Conservation (phyloP, 306 rosid genomes). For the Datisca glomerata region DNA sequence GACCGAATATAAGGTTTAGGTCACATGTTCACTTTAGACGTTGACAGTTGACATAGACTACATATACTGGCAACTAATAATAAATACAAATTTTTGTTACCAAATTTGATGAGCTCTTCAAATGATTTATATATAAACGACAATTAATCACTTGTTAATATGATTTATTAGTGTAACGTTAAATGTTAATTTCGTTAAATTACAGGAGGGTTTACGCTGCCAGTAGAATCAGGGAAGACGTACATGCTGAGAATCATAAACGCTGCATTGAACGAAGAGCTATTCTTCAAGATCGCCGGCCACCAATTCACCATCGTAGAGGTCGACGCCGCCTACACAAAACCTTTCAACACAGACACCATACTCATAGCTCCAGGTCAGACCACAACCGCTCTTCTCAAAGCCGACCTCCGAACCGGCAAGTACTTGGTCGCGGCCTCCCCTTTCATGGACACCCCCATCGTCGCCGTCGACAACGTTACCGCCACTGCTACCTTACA, state of each 20-base stretch:
- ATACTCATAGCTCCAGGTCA: constrained; percentile 82
- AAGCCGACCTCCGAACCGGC: constrained; percentile 27
- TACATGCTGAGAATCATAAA: constrained; percentile 64
- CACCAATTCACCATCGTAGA: constrained; percentile 63
- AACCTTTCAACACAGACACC: constrained; percentile 54
- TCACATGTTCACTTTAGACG: too few species aligned
- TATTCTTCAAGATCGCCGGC: constrained; percentile 70
- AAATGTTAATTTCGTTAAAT: constrained; percentile 1
- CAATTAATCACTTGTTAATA: too few species aligned
- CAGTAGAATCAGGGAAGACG: constrained; percentile 41
- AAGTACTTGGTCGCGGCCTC: constrained; percentile 53
- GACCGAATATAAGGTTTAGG: too few species aligned
- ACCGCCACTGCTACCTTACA: constrained; percentile 62
- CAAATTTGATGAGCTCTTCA: too few species aligned
- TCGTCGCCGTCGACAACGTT: constrained; percentile 33
- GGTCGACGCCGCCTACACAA: constrained; percentile 76
- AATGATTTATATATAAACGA: too few species aligned
- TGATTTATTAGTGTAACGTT: too few species aligned
- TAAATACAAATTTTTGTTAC: too few species aligned
- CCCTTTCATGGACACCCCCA: constrained; percentile 68
- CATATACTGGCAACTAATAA: too few species aligned
- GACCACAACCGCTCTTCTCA: constrained; percentile 66
- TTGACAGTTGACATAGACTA: too few species aligned
- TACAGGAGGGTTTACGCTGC: constrained; percentile 37
- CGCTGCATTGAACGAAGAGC: constrained; percentile 83